Base-by-base conservation (phyloP, 2,329 filamentous ascomycete species). In the Clonostachys chloroleuca region DNA sequence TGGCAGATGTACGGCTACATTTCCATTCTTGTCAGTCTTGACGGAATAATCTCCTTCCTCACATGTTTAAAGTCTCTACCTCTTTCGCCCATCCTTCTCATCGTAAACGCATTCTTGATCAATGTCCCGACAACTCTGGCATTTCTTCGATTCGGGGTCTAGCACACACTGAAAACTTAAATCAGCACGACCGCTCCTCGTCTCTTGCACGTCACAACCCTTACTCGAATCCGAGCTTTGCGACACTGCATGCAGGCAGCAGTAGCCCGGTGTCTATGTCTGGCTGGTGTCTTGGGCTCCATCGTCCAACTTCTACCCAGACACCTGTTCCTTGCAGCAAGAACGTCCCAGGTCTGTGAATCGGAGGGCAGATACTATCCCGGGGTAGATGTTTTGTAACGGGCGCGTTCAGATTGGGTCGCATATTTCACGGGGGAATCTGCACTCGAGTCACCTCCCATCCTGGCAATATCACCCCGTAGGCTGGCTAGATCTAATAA, bases 1-100 rank as follows among this genome's bases (percentile, higher is more conserved):
- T 49, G 36, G 42, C 48, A 13, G 48, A 49, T 13, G 45, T 37
- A 33, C 48, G 44, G 24, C 48, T 49, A 30, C 12, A 24, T 16
- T 33, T 6, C 9, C 24, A 30, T 10, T 10, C 2, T 6, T 40
- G 16, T 42, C 37, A 35, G 40, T n/a, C 10, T 17, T 34, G 30
- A 37, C 46, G n/a, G 24, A 13, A n/a, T n/a, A 42, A 10, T 2
- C n/a, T 17, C 9, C 17, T n/a, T 8, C 8, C 24, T 30, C 24
- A 30, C 24, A 30, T n/a, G n/a, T 34, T 20, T 43, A 8, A 20
- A 36, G 16, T 40, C 14, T 43, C 24, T 30, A 49, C 48, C 40
- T 47, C 30, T 49, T 49, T 5, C 48, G 48, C 7, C 48, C 48
- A 47, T 49, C 48, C 40, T 41, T 47, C 2, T 46, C 48, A 33